Evolutionary conservation across 352 stramenopile species (phyloP).

Genomic region (Phytophthora pini): DNA sequence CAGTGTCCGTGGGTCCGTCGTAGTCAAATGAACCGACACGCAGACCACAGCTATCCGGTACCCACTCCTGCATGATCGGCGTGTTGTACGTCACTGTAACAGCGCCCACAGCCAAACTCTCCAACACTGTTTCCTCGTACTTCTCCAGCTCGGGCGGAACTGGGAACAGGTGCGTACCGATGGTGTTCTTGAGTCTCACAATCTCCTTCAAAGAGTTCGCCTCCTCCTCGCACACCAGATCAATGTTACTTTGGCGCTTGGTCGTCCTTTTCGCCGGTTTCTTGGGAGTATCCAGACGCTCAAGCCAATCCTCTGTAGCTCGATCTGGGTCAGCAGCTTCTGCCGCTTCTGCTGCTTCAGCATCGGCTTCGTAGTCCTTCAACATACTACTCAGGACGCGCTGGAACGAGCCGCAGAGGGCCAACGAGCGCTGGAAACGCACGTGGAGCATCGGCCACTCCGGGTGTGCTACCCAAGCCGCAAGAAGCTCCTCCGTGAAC

Average conservation of each 20-base stretch:
- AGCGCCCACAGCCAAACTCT: slow-evolving; percentile 61
- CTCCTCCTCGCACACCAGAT: slow-evolving; percentile 57
- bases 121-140: slow-evolving; percentile 61
- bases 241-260: slow-evolving; percentile 51
- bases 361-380: slow-evolving; percentile 35
- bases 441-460: slow-evolving; percentile 71
- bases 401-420: slow-evolving; percentile 59
- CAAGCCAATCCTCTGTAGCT: slow-evolving; percentile 34
- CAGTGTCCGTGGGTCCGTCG: slow-evolving; percentile 6
- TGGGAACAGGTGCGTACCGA: slow-evolving; percentile 75
- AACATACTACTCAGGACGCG: slow-evolving; percentile 54
- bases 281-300: slow-evolving; percentile 29
- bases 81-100: slow-evolving; percentile 73
- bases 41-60: slow-evolving; percentile 59
- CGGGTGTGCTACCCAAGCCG: slow-evolving; percentile 63
- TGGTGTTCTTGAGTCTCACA: slow-evolving; percentile 59
- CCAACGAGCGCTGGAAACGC: slow-evolving; percentile 56
- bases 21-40: slow-evolving; percentile 65
- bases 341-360: slow-evolving; percentile 28
- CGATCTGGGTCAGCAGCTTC: slow-evolving; percentile 22
- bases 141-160: slow-evolving; percentile 59
- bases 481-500: slow-evolving; percentile 69
- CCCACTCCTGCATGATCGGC: slow-evolving; percentile 79
- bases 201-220: slow-evolving; percentile 55
- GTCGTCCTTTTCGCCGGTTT: slow-evolving; percentile 20